These are phyloP conservation scores for Strobilomyces confusus DNA, from an alignment of 768 basidiomycete genomes.

Conservation along the genomic window DNA sequence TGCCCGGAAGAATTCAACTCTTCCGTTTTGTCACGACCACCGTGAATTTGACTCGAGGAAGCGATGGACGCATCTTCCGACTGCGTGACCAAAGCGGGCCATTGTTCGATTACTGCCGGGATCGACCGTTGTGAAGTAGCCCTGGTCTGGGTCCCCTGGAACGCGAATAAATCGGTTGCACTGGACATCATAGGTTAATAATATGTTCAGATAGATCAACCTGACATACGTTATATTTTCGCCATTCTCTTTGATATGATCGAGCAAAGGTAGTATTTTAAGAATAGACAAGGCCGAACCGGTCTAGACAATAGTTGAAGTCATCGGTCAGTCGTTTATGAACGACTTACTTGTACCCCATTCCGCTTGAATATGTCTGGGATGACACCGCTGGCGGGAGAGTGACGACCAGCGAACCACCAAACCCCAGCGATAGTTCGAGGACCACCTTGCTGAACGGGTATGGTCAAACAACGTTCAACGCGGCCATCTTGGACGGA, in stretches of 20 bases:
- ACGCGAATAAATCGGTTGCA: constrained; percentile 76
- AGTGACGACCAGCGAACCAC: constrained; percentile 63
- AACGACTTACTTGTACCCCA: constrained; percentile 52
- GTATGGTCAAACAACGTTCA: constrained; percentile 44
- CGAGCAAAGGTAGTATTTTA: constrained; percentile 65
- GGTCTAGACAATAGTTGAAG: constrained; percentile 43
- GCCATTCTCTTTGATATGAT: constrained; percentile 62
- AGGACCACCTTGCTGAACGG: constrained; percentile 9
- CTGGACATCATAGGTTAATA: constrained; percentile 37
- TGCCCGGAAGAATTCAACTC: constrained; percentile 24
- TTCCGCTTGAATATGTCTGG: constrained; percentile 76
- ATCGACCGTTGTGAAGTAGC: constrained; percentile 39
- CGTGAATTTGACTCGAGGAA: constrained; percentile 36
- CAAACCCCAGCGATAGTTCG: constrained; percentile 51
- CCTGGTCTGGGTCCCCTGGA: constrained; percentile 64
- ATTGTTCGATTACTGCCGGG: constrained; percentile 59
- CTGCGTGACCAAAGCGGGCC: constrained; percentile 64
- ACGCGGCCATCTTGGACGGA: constrained; percentile 74
- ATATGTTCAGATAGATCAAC: constrained; percentile 4
- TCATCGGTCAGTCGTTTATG: not conserved
- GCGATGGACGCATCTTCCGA: constrained; percentile 59
- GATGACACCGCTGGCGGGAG: constrained; percentile 39
- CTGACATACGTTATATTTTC: constrained; percentile 59
- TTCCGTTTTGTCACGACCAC: constrained; percentile 23
- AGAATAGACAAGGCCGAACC: constrained; percentile 74